Conservation (phyloP, 2,329 filamentous ascomycete species). For the Boeremia lycopersici region DNA sequence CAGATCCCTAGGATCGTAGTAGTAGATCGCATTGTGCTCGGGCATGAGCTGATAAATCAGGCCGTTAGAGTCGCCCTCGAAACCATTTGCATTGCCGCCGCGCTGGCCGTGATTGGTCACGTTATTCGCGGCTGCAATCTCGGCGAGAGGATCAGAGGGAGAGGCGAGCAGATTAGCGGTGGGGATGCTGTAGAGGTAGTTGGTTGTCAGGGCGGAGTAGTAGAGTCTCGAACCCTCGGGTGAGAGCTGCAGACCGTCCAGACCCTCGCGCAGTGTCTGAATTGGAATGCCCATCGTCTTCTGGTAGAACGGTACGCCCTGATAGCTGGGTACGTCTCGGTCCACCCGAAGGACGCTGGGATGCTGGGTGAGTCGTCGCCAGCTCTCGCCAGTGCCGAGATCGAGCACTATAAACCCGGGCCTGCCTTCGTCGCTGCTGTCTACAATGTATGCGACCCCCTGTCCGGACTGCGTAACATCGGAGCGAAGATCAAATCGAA, state of each 20-base stretch:
- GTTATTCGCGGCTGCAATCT: conserved; percentile 53
- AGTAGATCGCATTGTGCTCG: conserved; percentile 55
- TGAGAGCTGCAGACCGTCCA: conserved; percentile 57
- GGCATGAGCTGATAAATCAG: conserved; percentile 56
- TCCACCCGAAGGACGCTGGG: conserved; percentile 44
- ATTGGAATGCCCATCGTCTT: conserved; percentile 39
- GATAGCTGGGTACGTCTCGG: conserved; percentile 54
- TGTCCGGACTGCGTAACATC: conserved; percentile 49
- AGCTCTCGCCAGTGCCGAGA: conserved; percentile 55
- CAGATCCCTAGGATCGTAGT: conserved; percentile 51
- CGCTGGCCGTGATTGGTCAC: conserved; percentile 54
- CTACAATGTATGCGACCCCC: conserved; percentile 59
- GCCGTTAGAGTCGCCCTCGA: conserved; percentile 58
- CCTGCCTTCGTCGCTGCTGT: conserved; percentile 52
- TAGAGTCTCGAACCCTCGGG: conserved; percentile 55
- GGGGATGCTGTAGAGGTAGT: conserved; percentile 54
- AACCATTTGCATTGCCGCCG: conserved; percentile 57
- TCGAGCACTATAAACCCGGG: conserved; percentile 59
- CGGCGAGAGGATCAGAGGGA: conserved; percentile 49
- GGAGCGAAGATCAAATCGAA: conserved; percentile 57
- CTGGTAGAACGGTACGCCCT: conserved; percentile 53
- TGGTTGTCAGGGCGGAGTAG: conserved; percentile 51
- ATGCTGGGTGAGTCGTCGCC: conserved; percentile 54
- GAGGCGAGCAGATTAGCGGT: conserved; percentile 50
- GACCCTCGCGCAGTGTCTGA: conserved; percentile 51